Base-by-base conservation (phyloP, 2,329 filamentous ascomycete genomes). In the Nemania sp. region DNA sequence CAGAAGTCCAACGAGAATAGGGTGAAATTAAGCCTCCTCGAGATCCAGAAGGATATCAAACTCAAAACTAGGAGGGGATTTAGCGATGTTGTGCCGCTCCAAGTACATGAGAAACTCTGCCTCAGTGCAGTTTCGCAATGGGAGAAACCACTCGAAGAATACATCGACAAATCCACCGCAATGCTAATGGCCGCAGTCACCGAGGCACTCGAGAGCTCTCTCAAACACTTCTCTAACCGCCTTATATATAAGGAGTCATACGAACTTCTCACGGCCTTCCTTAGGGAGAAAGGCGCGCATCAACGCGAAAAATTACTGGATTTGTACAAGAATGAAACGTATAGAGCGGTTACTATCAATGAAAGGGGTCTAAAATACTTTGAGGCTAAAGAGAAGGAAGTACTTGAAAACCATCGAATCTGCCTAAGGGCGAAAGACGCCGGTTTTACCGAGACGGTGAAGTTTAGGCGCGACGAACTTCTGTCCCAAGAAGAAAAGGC, bases 61-160 rank as follows among this genome's bases (percentile, higher is more conserved):
- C 77, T 81, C 2, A 86, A 85, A 13, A 85, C 83, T 20, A 82
- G 81, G 32, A 83, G 86, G 0, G 88, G 88, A 0, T 82, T 88
- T 63, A 86, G 86, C 0, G 84, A 85, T 2, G 82, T 88, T 1
- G 85, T 87, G 0, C 85, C 88, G 0, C 83, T 86, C 0, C 84
- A 87, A 29, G 87, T 90, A 0, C 87, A 89, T 32, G 84, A 88
- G 27, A 81, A 82, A 0, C 80, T 91, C 5, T 88, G 86, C 47
- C 79, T 82, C 10, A 78, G 85, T 15, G 85, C 86, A 0, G 84
- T 91, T 2, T 72, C 76, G 3, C 83, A 85, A 0, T 92, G 90
- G 90, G 73, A 82, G 1, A 72, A 73, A 0, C 87, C 88, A 0
- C 81, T 89, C 62, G 72, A 81, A 0, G 79, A 72, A 0, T 86